Evolutionary conservation across 2,329 filamentous ascomycete genomes (phyloP).

Genomic region (Orbilia blumenaviensis): DNA sequence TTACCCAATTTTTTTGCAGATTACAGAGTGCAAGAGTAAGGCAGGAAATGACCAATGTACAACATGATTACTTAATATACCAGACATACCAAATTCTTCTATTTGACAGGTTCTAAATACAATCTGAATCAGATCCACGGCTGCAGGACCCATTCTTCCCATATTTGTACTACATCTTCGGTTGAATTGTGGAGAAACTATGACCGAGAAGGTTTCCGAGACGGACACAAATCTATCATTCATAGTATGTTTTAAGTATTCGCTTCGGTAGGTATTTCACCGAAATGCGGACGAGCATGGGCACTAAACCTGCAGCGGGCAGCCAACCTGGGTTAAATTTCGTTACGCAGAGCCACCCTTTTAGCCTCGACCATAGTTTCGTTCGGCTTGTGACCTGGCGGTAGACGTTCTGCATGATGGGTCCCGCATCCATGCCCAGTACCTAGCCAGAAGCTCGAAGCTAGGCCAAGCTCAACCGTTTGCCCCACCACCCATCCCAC

Average conservation of each 20-base stretch:
- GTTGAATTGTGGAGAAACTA: slow-evolving; percentile 53
- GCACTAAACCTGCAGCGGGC: slow-evolving; percentile 16
- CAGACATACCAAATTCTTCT: neutral
- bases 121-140: neutral
- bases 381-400: slow-evolving; percentile 13
- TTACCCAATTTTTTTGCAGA: slow-evolving; percentile 1
- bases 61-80: neutral
- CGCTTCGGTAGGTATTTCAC: slow-evolving; percentile 46
- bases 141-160: slow-evolving; percentile 12
- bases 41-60: neutral
- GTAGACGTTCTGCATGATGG: neutral
- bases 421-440: neutral
- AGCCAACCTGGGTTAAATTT: slow-evolving; percentile 1
- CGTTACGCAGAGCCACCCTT: neutral
- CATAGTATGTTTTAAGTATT: slow-evolving; percentile 4
- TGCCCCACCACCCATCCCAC: neutral
- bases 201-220: slow-evolving; percentile 46
- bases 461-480: slow-evolving; percentile 1
- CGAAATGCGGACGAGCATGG: neutral
- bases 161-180: slow-evolving; percentile 33
- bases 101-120: neutral
- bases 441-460: slow-evolving; percentile 1
- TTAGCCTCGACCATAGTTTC: slow-evolving; percentile 7
- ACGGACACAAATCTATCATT: neutral
- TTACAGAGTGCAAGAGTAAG: neutral